phyloP scores from a whole-genome alignment of 2,329 filamentous ascomycete genomes.

The Cercospora brassicicola region DNA sequence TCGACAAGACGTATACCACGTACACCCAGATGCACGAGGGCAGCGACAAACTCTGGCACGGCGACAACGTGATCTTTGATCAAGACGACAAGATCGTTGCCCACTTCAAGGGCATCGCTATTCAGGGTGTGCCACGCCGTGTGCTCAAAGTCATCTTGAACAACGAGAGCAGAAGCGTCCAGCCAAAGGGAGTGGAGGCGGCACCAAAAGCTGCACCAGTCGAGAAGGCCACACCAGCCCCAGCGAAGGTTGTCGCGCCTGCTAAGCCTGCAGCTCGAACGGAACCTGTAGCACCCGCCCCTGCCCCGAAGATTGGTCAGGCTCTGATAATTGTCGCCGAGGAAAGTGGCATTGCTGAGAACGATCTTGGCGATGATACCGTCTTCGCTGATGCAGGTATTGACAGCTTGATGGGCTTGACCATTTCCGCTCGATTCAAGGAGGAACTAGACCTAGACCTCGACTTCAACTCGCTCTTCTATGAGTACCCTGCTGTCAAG shows the following conservation, averaged over 20 bases:
- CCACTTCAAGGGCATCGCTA: not conserved
- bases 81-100: not conserved
- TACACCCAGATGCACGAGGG: slow-evolving; percentile 33
- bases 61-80: not conserved
- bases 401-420: slow-evolving; percentile 26
- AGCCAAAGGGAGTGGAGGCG: not conserved
- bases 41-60: slow-evolving; percentile 28
- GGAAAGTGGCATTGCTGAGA: slow-evolving; percentile 32
- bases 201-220: not conserved
- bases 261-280: not conserved
- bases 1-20: slow-evolving; percentile 33
- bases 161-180: slow-evolving; percentile 8
- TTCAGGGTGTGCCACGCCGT: not conserved
- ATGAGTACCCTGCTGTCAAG: not conserved
- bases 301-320: slow-evolving; percentile 15
- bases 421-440: not conserved
- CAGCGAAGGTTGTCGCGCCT: not conserved
- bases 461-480: not conserved
- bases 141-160: slow-evolving; percentile 1
- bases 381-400: slow-evolving; percentile 39
- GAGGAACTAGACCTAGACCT: not conserved
- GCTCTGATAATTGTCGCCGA: slow-evolving; percentile 35
- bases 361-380: slow-evolving; percentile 28
- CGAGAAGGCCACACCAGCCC: not conserved
- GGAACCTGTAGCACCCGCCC: not conserved